Evolutionary conservation across 2,329 filamentous ascomycete species (phyloP).

Genomic region (Exophiala alcalophila): DNA sequence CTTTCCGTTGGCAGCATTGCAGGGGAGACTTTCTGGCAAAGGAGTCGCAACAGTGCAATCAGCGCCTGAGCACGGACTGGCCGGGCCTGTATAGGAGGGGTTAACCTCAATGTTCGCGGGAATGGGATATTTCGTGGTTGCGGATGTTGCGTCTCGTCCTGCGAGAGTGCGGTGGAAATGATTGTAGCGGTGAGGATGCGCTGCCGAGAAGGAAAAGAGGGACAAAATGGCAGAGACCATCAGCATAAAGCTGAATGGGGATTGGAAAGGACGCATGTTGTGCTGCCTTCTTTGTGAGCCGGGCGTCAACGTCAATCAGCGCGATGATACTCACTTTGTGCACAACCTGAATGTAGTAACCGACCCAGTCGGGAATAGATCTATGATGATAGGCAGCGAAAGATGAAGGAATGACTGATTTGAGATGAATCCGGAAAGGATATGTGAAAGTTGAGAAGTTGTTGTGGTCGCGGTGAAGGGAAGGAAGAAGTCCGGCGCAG

Average conservation of each 20-base stretch:
- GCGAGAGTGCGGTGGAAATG: slow-evolving; percentile 12
- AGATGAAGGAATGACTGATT: slow-evolving; percentile 1
- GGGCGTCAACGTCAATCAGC: no score
- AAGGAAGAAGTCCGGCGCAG: slow-evolving; percentile 1
- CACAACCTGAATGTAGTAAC: not conserved
- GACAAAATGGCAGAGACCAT: slow-evolving; percentile 11
- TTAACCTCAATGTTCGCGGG: slow-evolving; percentile 7
- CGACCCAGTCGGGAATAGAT: slow-evolving; percentile 6
- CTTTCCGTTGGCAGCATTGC: slow-evolving; percentile 30
- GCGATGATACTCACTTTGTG: slow-evolving; percentile 2
- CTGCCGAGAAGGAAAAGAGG: slow-evolving; percentile 1
- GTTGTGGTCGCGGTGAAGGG: not conserved
- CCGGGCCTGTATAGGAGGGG: slow-evolving; percentile 3
- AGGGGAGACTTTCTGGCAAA: slow-evolving; percentile 14
- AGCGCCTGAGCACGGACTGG: slow-evolving; percentile 9
- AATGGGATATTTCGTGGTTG: slow-evolving; percentile 13
- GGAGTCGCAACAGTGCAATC: slow-evolving; percentile 9
- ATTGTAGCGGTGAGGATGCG: slow-evolving; percentile 7
- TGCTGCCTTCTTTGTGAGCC: slow-evolving; percentile 5
- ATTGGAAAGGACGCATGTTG: slow-evolving; percentile 13
- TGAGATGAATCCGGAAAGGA: slow-evolving; percentile 1
- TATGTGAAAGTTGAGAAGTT: not conserved
- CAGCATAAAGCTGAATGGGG: slow-evolving; percentile 22
- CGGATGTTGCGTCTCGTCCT: slow-evolving; percentile 12
- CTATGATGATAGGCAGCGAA: slow-evolving; percentile 3